A percentile compares a stretch with the other conserved stretches of the same genome.
These are phyloP conservation scores for Alternaria infectoria DNA, from an alignment of 2,329 filamentous ascomycete species.

Conservation along the genomic window DNA sequence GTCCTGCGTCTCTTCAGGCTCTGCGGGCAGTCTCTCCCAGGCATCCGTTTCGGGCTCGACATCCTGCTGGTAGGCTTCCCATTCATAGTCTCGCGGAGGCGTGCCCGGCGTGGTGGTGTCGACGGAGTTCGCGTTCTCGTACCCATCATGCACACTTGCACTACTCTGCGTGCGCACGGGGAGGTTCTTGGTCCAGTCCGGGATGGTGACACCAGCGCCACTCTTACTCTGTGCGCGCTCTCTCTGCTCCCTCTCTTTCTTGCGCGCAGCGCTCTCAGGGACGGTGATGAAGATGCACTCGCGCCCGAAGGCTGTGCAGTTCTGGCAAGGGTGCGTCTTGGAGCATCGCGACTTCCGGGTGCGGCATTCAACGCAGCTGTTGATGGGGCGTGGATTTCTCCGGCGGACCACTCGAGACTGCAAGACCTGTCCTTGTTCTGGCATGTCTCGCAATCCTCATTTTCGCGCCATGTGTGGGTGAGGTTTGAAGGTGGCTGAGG, in stretches of 20 bases:
- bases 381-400: slow-evolving; percentile 48
- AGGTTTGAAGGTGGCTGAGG: slow-evolving; percentile 21
- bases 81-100: slow-evolving; percentile 48
- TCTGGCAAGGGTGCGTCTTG: slow-evolving; percentile 50
- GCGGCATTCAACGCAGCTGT: slow-evolving; percentile 49
- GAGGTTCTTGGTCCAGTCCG: slow-evolving; percentile 47
- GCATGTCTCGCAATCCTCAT: slow-evolving; percentile 44
- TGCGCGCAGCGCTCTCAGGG: slow-evolving; percentile 46
- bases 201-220: slow-evolving; percentile 33
- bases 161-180: slow-evolving; percentile 41
- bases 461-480: slow-evolving; percentile 38
- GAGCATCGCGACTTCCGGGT: slow-evolving; percentile 48
- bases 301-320: slow-evolving; percentile 48
- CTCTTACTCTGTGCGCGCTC: slow-evolving; percentile 36
- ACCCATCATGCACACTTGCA: slow-evolving; percentile 32
- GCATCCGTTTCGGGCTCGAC: slow-evolving; percentile 46
- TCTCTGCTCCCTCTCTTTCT: slow-evolving; percentile 46
- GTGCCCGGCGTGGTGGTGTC: slow-evolving; percentile 47
- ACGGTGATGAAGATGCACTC: slow-evolving; percentile 50
- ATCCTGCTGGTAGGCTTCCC: slow-evolving; percentile 49
- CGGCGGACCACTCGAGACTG: slow-evolving; percentile 48
- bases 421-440: slow-evolving; percentile 45
- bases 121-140: slow-evolving; percentile 36
- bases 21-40: slow-evolving; percentile 46
- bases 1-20: slow-evolving; percentile 46